Evolutionary conservation across 2,329 filamentous ascomycete genomes (phyloP).

Genomic region (Microdochium bolleyi): DNA sequence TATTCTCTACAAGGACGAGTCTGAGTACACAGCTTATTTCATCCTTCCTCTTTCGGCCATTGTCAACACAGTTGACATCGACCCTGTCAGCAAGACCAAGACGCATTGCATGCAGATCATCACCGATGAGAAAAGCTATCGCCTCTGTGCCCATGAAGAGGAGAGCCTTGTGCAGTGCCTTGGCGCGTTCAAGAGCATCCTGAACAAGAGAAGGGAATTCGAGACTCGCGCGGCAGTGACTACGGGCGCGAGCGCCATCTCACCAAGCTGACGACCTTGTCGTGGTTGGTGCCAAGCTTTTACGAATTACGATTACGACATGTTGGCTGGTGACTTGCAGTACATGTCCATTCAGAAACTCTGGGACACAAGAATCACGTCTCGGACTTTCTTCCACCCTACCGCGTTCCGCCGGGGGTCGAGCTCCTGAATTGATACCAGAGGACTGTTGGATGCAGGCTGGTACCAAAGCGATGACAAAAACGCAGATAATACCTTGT

Average conservation of each 20-base stretch:
- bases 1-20: slow-evolving; percentile 86
- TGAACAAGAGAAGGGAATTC: slow-evolving; percentile 61
- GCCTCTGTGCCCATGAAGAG: slow-evolving; percentile 72
- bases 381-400: too few relatives aligned
- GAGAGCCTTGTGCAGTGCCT: slow-evolving; percentile 77
- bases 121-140: slow-evolving; percentile 79
- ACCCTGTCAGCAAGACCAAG: slow-evolving; percentile 79
- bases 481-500: neutral
- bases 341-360: too few relatives aligned
- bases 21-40: slow-evolving; percentile 80
- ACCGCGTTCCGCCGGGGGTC: too few relatives aligned
- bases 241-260: neutral
- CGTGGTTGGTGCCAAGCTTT: neutral
- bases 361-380: too few relatives aligned
- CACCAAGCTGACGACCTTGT: neutral
- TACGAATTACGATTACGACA: neutral
- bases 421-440: too few relatives aligned
- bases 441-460: neutral
- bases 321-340: too few relatives aligned
- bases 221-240: slow-evolving; percentile 38
- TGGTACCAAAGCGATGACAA: neutral
- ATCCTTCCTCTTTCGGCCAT: slow-evolving; percentile 73
- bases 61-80: slow-evolving; percentile 87
- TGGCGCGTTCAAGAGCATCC: slow-evolving; percentile 81
- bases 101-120: slow-evolving; percentile 86